phyloP scores from a whole-genome alignment of 495 filamentous ascomycete species.

The Penicillium samsonianum region DNA sequence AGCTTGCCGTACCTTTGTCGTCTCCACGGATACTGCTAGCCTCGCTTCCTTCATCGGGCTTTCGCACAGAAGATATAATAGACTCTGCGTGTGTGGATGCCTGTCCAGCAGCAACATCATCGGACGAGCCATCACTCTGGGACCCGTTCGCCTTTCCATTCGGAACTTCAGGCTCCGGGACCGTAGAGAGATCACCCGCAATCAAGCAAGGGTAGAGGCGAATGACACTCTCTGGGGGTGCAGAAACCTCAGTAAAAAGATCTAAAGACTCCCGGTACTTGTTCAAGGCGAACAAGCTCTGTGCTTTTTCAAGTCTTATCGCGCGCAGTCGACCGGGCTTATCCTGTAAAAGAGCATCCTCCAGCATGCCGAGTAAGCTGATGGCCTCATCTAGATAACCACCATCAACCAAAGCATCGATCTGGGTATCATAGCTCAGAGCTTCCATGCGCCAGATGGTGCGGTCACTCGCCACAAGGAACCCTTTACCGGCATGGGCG shows the following conservation, averaged over 20 bases:
- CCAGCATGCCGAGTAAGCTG: slow-evolving; percentile 82
- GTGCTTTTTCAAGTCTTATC: slow-evolving; percentile 87
- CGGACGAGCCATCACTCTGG: slow-evolving; percentile 32
- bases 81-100: slow-evolving; percentile 50
- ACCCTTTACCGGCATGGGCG: slow-evolving; percentile 91
- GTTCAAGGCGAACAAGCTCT: slow-evolving; percentile 73
- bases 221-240: slow-evolving; percentile 87
- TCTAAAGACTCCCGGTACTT: slow-evolving; percentile 90
- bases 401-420: slow-evolving; percentile 77
- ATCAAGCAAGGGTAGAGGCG: slow-evolving; percentile 80
- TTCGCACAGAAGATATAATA: slow-evolving; percentile 58
- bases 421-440: slow-evolving; percentile 88
- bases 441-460: slow-evolving; percentile 94
- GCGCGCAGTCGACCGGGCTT: slow-evolving; percentile 79
- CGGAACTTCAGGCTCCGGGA: slow-evolving; percentile 47
- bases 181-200: slow-evolving; percentile 72
- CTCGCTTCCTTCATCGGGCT: slow-evolving; percentile 45
- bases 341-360: slow-evolving; percentile 84
- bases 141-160: slow-evolving; percentile 47
- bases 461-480: slow-evolving; percentile 84
- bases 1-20: slow-evolving; percentile 19
- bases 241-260: slow-evolving; percentile 83
- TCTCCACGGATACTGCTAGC: slow-evolving; percentile 47
- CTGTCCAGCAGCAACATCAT: slow-evolving; percentile 20
- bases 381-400: slow-evolving; percentile 88